Percentiles rank a stretch among this genome's conserved stretches.
phyloP scores from a whole-genome alignment of 768 basidiomycete species.

The Lactarius sp. region DNA sequence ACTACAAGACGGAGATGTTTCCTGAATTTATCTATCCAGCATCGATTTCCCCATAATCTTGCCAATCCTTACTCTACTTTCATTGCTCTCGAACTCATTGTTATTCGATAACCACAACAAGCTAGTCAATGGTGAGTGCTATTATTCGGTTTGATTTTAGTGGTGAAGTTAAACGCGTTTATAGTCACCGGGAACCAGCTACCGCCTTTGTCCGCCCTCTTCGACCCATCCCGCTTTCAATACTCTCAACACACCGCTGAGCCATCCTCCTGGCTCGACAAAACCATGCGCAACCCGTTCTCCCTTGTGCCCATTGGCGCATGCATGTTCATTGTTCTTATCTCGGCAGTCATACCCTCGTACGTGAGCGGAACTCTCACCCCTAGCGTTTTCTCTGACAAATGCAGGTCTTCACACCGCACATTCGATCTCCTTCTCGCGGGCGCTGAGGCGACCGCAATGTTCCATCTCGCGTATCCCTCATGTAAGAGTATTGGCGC shows the following conservation, averaged over 20 bases:
- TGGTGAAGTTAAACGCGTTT: neutral
- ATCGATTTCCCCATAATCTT: constrained; percentile 65
- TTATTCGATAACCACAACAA: constrained; percentile 60
- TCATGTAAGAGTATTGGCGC: constrained; percentile 80
- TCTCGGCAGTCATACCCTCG: constrained; percentile 51
- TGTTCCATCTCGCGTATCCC: constrained; percentile 79
- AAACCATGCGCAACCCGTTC: constrained; percentile 65
- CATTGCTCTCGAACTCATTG: constrained; percentile 52
- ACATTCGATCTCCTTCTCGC: constrained; percentile 85
- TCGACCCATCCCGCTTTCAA: constrained; percentile 42
- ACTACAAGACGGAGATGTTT: neutral
- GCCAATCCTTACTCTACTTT: constrained; percentile 49
- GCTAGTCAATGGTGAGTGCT: constrained; percentile 54
- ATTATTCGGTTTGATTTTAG: neutral
- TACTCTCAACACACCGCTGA: constrained; percentile 28
- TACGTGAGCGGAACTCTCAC: constrained; percentile 29
- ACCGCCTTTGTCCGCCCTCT: constrained; percentile 45
- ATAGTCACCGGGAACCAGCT: constrained; percentile 60
- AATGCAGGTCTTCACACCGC: constrained; percentile 49
- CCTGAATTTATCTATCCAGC: constrained; percentile 31
- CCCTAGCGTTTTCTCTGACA: neutral
- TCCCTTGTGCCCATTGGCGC: constrained; percentile 58
- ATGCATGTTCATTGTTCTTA: constrained; percentile 48
- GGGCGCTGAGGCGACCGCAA: constrained; percentile 65
- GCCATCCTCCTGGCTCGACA: constrained; percentile 22